A percentile compares a stretch with the other conserved stretches of the same genome.
phyloP scores from a whole-genome alignment of 495 filamentous ascomycete genomes.

The Xylaria palmicola region DNA sequence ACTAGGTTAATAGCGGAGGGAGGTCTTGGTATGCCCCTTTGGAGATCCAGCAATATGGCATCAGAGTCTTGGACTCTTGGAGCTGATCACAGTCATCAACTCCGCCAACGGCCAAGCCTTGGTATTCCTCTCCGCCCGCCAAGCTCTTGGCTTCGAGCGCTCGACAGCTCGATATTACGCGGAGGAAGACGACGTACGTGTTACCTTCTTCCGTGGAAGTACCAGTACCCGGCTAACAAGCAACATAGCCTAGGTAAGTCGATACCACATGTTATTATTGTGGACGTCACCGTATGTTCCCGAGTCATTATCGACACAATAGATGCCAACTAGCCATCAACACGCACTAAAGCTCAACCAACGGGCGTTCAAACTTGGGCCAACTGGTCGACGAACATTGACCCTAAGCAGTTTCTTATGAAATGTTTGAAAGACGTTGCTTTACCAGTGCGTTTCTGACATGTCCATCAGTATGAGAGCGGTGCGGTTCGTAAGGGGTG shows the following conservation, averaged over 20 bases:
- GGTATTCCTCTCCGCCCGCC: conserved; percentile 38
- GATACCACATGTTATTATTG: background rate
- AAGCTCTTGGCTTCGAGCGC: conserved; percentile 30
- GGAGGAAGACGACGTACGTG: background rate
- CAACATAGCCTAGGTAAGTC: background rate
- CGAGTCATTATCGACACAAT: too few species aligned
- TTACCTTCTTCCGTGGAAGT: background rate
- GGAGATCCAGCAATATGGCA: conserved; percentile 7
- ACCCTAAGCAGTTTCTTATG: too few species aligned
- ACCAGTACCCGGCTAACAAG: background rate
- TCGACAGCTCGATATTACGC: background rate
- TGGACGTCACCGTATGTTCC: too few species aligned
- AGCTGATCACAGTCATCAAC: conserved; percentile 10
- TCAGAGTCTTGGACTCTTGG: conserved; percentile 4
- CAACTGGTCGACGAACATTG: too few species aligned
- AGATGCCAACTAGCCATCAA: too few species aligned
- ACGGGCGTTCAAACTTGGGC: too few species aligned
- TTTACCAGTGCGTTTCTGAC: too few species aligned
- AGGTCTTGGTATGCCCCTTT: conserved; percentile 1
- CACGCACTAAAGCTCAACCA: too few species aligned
- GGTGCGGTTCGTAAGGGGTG: too few species aligned
- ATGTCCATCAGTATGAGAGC: too few species aligned
- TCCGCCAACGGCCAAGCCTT: conserved; percentile 35
- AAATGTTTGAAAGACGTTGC: too few species aligned
- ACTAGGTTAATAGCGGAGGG: background rate